Conservation (phyloP, 192 early-diverging fungal species). For the Coemansia sp. region DNA sequence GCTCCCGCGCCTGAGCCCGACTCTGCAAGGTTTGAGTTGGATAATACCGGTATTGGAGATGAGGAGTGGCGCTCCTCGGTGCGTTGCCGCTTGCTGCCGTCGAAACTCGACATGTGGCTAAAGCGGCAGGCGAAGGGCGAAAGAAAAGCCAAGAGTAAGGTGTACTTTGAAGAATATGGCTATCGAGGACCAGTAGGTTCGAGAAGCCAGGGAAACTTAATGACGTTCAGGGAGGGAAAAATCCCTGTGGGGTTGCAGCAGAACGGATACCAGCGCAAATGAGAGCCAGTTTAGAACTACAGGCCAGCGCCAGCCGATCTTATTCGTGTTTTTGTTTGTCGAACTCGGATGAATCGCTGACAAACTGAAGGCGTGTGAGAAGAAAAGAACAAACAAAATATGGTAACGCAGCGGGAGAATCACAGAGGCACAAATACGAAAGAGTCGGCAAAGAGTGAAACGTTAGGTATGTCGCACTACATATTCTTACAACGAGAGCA, state of each 20-base stretch:
- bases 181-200: not conserved
- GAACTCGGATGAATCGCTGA: not conserved
- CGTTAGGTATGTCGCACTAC: conserved; percentile 10
- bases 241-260: not conserved
- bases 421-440: not conserved
- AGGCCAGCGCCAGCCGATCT: conserved; percentile 1
- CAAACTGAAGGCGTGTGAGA: not conserved
- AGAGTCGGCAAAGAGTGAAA: not conserved
- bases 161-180: not conserved
- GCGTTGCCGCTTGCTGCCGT: conserved; percentile 51
- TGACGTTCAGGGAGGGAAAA: not conserved
- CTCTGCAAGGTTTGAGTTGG: not conserved
- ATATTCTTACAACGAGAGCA: not conserved
- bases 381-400: not conserved
- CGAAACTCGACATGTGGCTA: conserved; percentile 36
- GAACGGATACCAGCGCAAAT: not conserved
- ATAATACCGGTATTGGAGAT: not conserved
- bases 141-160: not conserved
- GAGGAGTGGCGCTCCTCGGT: conserved; percentile 36
- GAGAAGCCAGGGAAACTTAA: not conserved
- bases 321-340: not conserved
- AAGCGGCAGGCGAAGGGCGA: not conserved
- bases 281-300: not conserved
- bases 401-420: not conserved
- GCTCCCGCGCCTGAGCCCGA: not conserved